Conservation (phyloP, 805 yeast species). For the Ogataea pilisensis region DNA sequence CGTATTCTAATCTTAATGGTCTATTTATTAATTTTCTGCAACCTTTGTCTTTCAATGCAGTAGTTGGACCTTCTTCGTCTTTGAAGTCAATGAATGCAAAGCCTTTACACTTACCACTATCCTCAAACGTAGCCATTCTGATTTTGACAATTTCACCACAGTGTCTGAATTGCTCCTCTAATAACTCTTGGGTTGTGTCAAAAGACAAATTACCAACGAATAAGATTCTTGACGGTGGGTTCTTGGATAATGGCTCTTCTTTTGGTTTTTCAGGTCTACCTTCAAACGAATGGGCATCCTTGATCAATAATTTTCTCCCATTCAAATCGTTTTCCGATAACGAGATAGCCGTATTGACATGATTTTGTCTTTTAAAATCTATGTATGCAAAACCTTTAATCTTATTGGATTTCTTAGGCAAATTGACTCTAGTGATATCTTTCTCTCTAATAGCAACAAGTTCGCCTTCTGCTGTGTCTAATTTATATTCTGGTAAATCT, state of each 20-base stretch:
- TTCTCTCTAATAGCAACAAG: constrained; percentile 41
- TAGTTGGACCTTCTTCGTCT: constrained; percentile 75
- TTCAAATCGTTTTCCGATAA: constrained; percentile 71
- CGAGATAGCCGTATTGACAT: constrained; percentile 57
- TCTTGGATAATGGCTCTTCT: constrained; percentile 48
- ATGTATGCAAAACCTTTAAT: constrained; percentile 88
- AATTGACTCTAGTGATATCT: constrained; percentile 70
- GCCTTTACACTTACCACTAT: constrained; percentile 93
- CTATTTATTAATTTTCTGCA: constrained; percentile 68
- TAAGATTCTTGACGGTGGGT: constrained; percentile 83
- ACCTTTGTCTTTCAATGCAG: constrained; percentile 69
- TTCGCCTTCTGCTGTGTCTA: constrained; percentile 23
- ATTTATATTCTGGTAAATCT: constrained; percentile 29
- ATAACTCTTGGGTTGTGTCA: constrained; percentile 78
- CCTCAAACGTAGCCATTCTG: constrained; percentile 98
- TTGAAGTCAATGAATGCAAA: constrained; percentile 89
- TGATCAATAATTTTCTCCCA: constrained; percentile 83
- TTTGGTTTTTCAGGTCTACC: constrained; percentile 72
- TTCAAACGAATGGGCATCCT: constrained; percentile 73
- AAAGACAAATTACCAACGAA: constrained; percentile 93
- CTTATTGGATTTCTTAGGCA: constrained; percentile 71
- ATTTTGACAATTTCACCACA: constrained; percentile 83
- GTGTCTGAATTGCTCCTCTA: constrained; percentile 80
- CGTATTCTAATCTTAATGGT: constrained; percentile 80
- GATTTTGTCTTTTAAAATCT: constrained; percentile 62